These are phyloP conservation scores for Fraxinus ornus DNA, from an alignment of 305 asterid species.

Conservation along the genomic window DNA sequence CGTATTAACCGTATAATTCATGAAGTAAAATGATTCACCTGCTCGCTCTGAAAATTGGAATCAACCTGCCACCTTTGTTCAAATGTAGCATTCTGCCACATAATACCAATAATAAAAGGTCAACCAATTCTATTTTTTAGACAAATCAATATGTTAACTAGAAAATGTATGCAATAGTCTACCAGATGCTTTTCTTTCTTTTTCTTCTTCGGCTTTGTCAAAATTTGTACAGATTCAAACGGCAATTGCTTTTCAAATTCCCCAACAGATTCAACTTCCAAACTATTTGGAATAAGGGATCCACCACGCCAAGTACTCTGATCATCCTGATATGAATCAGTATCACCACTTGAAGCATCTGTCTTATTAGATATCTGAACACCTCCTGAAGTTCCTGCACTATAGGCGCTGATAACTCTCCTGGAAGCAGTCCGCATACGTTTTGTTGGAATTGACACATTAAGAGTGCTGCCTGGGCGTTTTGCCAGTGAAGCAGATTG, in stretches of 20 bases:
- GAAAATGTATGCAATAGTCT: constrained; percentile 22
- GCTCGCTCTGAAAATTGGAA: constrained; percentile 69
- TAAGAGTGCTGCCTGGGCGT: constrained; percentile 62
- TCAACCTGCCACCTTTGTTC: constrained; percentile 79
- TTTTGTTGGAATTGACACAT: constrained; percentile 80
- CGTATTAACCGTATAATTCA: not conserved
- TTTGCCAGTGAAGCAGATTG: constrained; percentile 56
- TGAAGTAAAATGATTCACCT: constrained; percentile 50
- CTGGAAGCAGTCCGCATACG: constrained; percentile 81
- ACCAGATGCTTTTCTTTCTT: constrained; percentile 84
- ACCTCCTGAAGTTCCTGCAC: constrained; percentile 66
- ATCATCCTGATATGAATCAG: constrained; percentile 90
- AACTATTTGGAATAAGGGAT: constrained; percentile 50
- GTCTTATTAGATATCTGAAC: constrained; percentile 62
- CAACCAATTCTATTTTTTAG: not conserved
- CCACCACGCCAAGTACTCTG: constrained; percentile 75
- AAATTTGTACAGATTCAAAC: constrained; percentile 60
- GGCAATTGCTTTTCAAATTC: constrained; percentile 63
- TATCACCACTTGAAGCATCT: constrained; percentile 95
- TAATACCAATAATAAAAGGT: constrained; percentile 4
- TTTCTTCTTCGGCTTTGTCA: constrained; percentile 70
- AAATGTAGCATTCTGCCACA: constrained; percentile 58
- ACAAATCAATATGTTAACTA: not conserved
- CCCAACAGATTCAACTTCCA: constrained; percentile 73
- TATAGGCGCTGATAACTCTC: constrained; percentile 60